Evolutionary conservation across 805 yeast species (phyloP).

Genomic region (Ogataea methylovora): DNA sequence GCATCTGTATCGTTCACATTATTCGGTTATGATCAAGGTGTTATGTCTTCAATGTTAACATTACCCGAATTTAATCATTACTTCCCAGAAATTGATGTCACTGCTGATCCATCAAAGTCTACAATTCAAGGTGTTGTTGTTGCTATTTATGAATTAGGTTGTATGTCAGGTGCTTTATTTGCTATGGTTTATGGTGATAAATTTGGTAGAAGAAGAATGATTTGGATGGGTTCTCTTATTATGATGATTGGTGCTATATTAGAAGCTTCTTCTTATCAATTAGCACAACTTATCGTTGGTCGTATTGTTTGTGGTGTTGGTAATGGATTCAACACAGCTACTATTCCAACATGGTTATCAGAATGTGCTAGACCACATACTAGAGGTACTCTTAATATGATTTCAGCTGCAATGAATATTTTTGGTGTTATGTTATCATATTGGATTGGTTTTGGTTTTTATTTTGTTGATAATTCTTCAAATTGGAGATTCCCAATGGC

Average conservation of each 20-base stretch:
- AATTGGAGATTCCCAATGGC: conserved; percentile 66
- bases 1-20: conserved; percentile 12
- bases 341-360: conserved; percentile 68
- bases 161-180: conserved; percentile 36
- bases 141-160: conserved; percentile 40
- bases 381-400: conserved; percentile 63
- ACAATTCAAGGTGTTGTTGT: conserved; percentile 39
- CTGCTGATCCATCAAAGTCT: conserved; percentile 11
- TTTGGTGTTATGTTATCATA: conserved; percentile 62
- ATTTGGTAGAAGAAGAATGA: conserved; percentile 49
- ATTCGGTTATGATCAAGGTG: conserved; percentile 71
- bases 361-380: conserved; percentile 60
- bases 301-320: conserved; percentile 62
- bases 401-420: conserved; percentile 50
- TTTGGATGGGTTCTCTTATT: conserved; percentile 43
- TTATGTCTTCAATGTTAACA: conserved; percentile 49
- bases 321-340: conserved; percentile 64
- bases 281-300: conserved; percentile 47
- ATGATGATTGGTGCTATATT: conserved; percentile 60
- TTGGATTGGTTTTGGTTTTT: conserved; percentile 56
- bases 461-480: conserved; percentile 37
- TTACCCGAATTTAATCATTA: conserved; percentile 55
- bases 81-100: conserved; percentile 33
- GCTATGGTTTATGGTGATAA: conserved; percentile 38
- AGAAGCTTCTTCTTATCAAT: conserved; percentile 39